Conservation (phyloP, 2,329 filamentous ascomycete species). For the Magnaporthiopsis incrustans region DNA sequence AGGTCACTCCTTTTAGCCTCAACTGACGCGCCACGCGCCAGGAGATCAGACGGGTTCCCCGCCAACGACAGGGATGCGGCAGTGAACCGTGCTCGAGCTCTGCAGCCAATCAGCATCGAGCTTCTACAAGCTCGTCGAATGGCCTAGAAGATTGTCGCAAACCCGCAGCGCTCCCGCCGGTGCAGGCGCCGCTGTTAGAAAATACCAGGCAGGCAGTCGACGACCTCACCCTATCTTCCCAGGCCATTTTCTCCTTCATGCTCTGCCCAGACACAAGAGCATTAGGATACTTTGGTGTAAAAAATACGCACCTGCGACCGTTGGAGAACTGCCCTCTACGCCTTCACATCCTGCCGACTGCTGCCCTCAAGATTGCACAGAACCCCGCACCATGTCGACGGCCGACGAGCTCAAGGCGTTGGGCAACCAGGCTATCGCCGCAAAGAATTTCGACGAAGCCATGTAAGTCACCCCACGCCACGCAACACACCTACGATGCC, state of each 20-base stretch:
- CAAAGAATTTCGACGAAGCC: slow-evolving; percentile 93
- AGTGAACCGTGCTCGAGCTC: not conserved
- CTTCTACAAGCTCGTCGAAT: slow-evolving; percentile 14
- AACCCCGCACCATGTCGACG: slow-evolving; percentile 38
- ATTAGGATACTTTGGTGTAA: not conserved
- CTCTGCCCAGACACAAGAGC: not conserved
- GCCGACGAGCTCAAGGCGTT: slow-evolving; percentile 85
- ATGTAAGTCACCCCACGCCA: slow-evolving; percentile 58
- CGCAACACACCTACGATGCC: not conserved
- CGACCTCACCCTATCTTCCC: not conserved
- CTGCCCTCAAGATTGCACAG: not conserved
- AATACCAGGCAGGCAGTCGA: not conserved
- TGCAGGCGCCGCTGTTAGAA: not conserved
- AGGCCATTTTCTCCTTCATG: not conserved
- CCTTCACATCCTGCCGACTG: not conserved
- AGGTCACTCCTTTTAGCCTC: not conserved
- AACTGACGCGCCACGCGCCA: not conserved
- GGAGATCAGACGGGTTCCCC: not conserved
- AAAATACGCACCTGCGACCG: not conserved
- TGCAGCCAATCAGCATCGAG: not conserved
- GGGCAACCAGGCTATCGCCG: slow-evolving; percentile 97
- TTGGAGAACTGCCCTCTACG: not conserved
- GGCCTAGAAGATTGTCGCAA: slow-evolving; percentile 16
- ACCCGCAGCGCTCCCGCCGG: slow-evolving; percentile 10
- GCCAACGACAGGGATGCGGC: not conserved